A percentile compares a stretch with the other conserved stretches of the same genome.
These are phyloP conservation scores for Penicillium sp. DNA, from an alignment of 2,329 filamentous ascomycete species.

Conservation along the genomic window DNA sequence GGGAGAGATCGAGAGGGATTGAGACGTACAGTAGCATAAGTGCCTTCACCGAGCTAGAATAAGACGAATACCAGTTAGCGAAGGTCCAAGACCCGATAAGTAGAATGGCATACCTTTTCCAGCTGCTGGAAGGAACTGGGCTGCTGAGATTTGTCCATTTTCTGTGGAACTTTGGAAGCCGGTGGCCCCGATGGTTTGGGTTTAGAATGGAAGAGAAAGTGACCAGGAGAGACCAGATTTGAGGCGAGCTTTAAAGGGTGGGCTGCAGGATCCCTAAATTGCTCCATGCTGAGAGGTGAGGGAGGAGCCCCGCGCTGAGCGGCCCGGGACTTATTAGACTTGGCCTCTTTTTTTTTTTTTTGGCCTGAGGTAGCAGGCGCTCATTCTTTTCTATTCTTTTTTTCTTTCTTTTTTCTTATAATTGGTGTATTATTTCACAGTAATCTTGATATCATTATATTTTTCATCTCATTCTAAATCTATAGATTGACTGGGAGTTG, in stretches of 20 bases:
- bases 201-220: conserved; percentile 34
- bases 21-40: conserved; percentile 84
- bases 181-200: conserved; percentile 18
- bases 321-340: conserved; percentile 13
- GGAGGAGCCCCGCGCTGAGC: conserved; percentile 25
- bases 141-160: conserved; percentile 88
- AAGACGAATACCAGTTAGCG: conserved; percentile 28
- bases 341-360: neutral
- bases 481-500: conserved; percentile 23
- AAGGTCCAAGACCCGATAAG: neutral
- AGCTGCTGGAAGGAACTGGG: conserved; percentile 98
- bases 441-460: neutral
- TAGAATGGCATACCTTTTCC: conserved; percentile 62
- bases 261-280: conserved; percentile 24
- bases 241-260: conserved; percentile 32
- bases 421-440: neutral
- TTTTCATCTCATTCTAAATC: neutral
- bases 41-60: conserved; percentile 80
- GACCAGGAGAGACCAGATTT: conserved; percentile 37
- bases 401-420: neutral
- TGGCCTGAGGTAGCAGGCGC: conserved; percentile 16
- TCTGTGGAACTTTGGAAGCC: conserved; percentile 19
- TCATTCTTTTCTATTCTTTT: neutral
- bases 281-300: conserved; percentile 26
- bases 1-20: conserved; percentile 19